Evolutionary conservation across 2,329 filamentous ascomycete genomes (phyloP).

Genomic region (Macrophomina phaseolina): DNA sequence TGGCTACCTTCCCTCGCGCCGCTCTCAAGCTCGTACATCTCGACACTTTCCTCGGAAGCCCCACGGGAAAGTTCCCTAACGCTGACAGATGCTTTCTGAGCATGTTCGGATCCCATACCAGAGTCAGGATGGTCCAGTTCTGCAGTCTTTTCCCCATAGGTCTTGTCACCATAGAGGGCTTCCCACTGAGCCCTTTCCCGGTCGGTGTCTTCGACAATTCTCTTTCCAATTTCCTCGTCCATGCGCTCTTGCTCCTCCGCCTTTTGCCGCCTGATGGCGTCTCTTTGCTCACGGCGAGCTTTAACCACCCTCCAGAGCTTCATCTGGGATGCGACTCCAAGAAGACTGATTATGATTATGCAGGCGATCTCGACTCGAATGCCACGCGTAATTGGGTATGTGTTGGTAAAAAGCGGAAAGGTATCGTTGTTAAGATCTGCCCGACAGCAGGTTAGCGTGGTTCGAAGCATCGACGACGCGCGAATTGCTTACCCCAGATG

Average conservation of each 20-base stretch:
- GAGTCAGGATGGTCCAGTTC: slow-evolving; percentile 54
- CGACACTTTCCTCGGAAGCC: slow-evolving; percentile 55
- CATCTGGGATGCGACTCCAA: slow-evolving; percentile 83
- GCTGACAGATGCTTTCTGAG: slow-evolving; percentile 42
- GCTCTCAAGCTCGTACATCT: slow-evolving; percentile 58
- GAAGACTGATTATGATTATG: slow-evolving; percentile 73
- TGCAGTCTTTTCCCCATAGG: slow-evolving; percentile 36
- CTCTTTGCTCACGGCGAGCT: slow-evolving; percentile 54
- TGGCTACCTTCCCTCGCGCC: slow-evolving; percentile 36
- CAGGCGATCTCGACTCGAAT: slow-evolving; percentile 85
- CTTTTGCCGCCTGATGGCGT: slow-evolving; percentile 55
- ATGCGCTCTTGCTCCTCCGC: slow-evolving; percentile 65
- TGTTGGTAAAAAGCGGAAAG: slow-evolving; percentile 77
- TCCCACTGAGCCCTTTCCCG: slow-evolving; percentile 77
- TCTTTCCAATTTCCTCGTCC: slow-evolving; percentile 73
- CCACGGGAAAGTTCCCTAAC: slow-evolving; percentile 40
- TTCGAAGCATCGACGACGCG: neutral
- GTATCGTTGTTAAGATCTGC: slow-evolving; percentile 73
- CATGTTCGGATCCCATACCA: slow-evolving; percentile 50
- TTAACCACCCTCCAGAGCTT: slow-evolving; percentile 83
- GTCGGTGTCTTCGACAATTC: slow-evolving; percentile 66
- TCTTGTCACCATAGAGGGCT: slow-evolving; percentile 70
- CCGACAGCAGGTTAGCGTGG: neutral
- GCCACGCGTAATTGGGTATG: slow-evolving; percentile 84
- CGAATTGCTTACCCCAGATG: slow-evolving; percentile 69